Evolutionary conservation across 2,329 filamentous ascomycete species (phyloP).

Genomic region (Alternaria sp.): DNA sequence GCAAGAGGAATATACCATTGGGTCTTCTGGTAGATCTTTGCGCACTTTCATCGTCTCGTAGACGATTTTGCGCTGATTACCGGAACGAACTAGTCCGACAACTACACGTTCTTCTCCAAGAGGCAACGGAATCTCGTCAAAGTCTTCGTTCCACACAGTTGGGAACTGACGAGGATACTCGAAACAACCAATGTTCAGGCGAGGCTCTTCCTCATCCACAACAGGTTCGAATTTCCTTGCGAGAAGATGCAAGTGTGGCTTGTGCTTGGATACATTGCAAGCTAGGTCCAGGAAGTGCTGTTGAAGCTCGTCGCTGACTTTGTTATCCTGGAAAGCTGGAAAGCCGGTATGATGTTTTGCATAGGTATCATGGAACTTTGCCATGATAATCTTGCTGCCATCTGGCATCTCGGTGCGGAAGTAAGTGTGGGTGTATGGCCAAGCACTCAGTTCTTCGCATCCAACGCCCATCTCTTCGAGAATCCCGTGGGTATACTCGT

Average conservation of each 20-base stretch:
- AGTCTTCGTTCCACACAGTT: background rate
- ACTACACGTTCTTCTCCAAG: background rate
- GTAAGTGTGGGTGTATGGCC: background rate
- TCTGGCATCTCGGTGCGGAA: background rate
- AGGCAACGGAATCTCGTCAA: background rate
- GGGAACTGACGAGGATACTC: background rate
- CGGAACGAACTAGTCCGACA: background rate
- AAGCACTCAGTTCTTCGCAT: background rate
- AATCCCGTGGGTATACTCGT: background rate
- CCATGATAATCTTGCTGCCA: background rate
- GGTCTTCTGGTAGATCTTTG: background rate
- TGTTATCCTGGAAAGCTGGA: background rate
- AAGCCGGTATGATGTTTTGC: rapidly evolving
- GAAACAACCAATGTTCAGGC: background rate
- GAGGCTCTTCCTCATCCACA: background rate
- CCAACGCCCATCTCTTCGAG: background rate
- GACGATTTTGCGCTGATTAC: background rate
- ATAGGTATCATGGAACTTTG: background rate
- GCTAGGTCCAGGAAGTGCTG: background rate
- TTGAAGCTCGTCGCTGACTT: background rate
- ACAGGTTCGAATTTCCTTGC: background rate
- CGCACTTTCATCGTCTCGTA: background rate
- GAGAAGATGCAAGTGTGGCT: background rate
- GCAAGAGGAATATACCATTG: background rate
- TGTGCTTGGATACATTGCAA: background rate